phyloP scores from a whole-genome alignment of 1,139 yeast genomes.

The Blastobotrys malaysiensis region DNA sequence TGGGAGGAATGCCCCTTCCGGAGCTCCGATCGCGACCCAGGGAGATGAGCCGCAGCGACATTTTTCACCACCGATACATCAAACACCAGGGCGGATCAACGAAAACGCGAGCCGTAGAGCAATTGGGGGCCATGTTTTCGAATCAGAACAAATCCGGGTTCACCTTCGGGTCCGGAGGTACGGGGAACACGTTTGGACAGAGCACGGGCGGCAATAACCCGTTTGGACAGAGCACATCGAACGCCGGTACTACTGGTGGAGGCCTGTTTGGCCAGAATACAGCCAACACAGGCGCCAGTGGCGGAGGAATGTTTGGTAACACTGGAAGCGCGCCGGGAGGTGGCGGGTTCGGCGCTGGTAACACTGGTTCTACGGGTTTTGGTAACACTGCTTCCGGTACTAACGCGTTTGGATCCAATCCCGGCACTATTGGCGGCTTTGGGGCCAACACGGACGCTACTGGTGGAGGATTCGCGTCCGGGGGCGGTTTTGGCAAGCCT shows the following conservation, averaged over 20 bases:
- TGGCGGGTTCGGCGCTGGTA: conserved; percentile 13
- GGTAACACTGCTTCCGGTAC: conserved; percentile 5
- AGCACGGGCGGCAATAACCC: background rate
- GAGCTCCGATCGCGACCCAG: background rate
- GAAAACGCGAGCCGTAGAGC: background rate
- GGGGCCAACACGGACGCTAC: conserved; percentile 5
- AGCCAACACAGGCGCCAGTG: background rate
- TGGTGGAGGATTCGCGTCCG: conserved; percentile 9
- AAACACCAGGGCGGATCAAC: background rate
- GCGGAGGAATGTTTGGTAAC: conserved; percentile 17
- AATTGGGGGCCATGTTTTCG: background rate
- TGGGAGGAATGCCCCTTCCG: conserved; percentile 1
- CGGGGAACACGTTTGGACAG: background rate
- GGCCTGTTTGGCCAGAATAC: background rate
- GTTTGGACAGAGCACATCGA: background rate
- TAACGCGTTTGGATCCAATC: conserved; percentile 11
- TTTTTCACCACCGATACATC: conserved; percentile 3
- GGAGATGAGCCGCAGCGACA: background rate
- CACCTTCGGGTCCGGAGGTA: conserved; percentile 1
- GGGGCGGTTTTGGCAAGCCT: background rate
- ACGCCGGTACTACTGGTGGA: background rate
- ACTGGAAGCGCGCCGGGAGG: conserved; percentile 7
- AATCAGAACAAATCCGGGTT: conserved; percentile 2
- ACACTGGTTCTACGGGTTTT: conserved; percentile 5
- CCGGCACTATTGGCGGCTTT: conserved; percentile 11